These are phyloP conservation scores for Yarrowia keelungensis DNA, from an alignment of 805 yeast species.

Conservation along the genomic window DNA sequence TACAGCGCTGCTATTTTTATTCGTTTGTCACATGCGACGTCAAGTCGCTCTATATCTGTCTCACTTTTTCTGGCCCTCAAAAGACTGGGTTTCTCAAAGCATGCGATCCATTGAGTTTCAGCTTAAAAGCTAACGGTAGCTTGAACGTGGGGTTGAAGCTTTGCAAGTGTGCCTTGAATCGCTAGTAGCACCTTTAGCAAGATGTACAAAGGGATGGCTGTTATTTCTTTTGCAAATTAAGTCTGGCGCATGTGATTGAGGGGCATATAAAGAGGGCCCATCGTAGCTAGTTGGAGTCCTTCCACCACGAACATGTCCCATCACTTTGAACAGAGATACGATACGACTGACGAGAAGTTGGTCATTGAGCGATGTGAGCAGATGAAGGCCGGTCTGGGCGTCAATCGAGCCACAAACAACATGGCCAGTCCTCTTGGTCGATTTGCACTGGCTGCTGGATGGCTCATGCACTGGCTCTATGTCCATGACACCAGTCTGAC, in stretches of 20 bases:
- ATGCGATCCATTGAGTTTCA: conserved; percentile 16
- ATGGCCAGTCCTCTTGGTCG: conserved; percentile 31
- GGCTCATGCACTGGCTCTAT: conserved; percentile 33
- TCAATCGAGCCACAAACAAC: conserved; percentile 23
- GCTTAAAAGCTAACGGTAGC: neutral
- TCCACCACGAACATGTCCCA: neutral
- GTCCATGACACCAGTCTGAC: conserved; percentile 12
- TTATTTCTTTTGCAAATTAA: neutral
- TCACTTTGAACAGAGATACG: conserved; percentile 11
- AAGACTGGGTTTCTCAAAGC: neutral
- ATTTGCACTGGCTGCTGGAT: conserved; percentile 13
- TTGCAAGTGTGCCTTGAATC: neutral
- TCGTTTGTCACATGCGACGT: too few relatives aligned
- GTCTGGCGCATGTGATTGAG: conserved; percentile 16
- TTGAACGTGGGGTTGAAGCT: conserved; percentile 18
- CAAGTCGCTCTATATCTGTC: too few relatives aligned
- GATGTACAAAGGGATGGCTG: conserved; percentile 3
- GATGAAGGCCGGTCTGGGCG: conserved; percentile 33
- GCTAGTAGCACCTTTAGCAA: neutral
- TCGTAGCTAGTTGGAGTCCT: neutral
- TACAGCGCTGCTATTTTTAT: too few relatives aligned
- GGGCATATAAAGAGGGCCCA: conserved; percentile 1
- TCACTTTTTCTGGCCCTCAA: too few relatives aligned
- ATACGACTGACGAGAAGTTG: conserved; percentile 14
- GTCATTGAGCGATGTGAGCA: conserved; percentile 10